Percentiles rank a stretch among this genome's conserved stretches.
These are phyloP conservation scores for Pugionium dolabratum DNA, from an alignment of 345 rosid genomes.

Conservation along the genomic window DNA sequence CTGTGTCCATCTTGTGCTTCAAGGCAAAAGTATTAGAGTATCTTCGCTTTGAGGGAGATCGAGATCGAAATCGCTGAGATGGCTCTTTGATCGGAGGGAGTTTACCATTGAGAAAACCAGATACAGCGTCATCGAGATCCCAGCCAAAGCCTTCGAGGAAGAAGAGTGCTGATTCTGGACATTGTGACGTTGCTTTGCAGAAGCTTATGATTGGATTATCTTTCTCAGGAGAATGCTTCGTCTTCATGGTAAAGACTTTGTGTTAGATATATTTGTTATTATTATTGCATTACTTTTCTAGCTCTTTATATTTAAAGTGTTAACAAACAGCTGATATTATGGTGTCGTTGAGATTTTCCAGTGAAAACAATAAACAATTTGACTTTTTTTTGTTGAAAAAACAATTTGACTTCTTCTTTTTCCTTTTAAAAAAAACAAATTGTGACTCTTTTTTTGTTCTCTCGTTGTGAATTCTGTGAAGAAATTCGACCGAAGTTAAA, in stretches of 20 bases:
- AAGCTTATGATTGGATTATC: background rate
- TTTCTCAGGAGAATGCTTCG: background rate
- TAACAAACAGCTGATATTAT: too few species aligned
- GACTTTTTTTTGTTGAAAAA: too few species aligned
- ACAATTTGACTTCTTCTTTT: too few species aligned
- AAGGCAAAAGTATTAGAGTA: background rate
- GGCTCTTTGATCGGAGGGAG: constrained; percentile 3
- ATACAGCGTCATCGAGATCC: constrained; percentile 16
- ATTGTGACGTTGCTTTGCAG: constrained; percentile 15
- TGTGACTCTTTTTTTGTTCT: too few species aligned
- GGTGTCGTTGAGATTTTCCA: too few species aligned
- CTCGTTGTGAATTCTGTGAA: too few species aligned
- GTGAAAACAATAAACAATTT: too few species aligned
- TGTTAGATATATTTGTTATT: too few species aligned
- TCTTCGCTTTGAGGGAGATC: constrained; percentile 2
- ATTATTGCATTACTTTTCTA: too few species aligned
- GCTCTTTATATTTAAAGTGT: too few species aligned
- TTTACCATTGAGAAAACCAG: constrained; percentile 7
- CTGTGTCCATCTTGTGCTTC: constrained; percentile 6
- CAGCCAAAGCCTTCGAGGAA: constrained; percentile 23
- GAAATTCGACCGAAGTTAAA: too few species aligned
- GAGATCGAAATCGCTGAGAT: constrained; percentile 9
- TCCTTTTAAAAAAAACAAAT: too few species aligned
- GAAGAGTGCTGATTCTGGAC: constrained; percentile 12
- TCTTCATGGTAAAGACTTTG: background rate